These are phyloP conservation scores for Trichoderma lentiforme DNA, from an alignment of 2,329 filamentous ascomycete species.

Conservation along the genomic window DNA sequence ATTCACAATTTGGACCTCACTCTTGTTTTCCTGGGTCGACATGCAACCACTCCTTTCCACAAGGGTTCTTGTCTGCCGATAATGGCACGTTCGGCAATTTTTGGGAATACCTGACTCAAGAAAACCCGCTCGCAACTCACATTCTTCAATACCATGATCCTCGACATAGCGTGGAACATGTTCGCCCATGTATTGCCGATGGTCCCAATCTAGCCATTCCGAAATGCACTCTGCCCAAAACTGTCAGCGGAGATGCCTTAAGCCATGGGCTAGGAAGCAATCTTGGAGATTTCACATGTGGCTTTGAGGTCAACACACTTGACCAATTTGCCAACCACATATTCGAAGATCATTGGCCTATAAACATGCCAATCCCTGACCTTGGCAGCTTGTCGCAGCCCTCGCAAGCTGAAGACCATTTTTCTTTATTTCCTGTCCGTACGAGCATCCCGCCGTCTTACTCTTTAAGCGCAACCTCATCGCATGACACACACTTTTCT, in stretches of 20 bases:
- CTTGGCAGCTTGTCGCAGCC: not conserved
- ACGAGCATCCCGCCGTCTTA: not conserved
- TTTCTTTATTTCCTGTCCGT: conserved; percentile 3
- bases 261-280: conserved; percentile 20
- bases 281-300: conserved; percentile 27
- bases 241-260: conserved; percentile 15
- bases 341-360: conserved; percentile 27
- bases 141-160: conserved; percentile 32
- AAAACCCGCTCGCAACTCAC: conserved; percentile 29
- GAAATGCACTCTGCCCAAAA: conserved; percentile 29
- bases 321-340: conserved; percentile 30
- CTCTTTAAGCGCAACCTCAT: not conserved
- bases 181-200: conserved; percentile 29
- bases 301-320: conserved; percentile 28
- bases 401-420: not conserved
- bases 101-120: conserved; percentile 22
- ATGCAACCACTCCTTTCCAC: not conserved
- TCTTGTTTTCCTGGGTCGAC: not conserved
- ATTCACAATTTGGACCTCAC: not conserved
- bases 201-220: conserved; percentile 26
- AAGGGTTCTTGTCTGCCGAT: conserved; percentile 18
- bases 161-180: conserved; percentile 23
- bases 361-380: not conserved
- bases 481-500: conserved; percentile 21
- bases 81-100: conserved; percentile 20